phyloP scores from a whole-genome alignment of 169 alveolate species.

The Eimeria falciformis region DNA sequence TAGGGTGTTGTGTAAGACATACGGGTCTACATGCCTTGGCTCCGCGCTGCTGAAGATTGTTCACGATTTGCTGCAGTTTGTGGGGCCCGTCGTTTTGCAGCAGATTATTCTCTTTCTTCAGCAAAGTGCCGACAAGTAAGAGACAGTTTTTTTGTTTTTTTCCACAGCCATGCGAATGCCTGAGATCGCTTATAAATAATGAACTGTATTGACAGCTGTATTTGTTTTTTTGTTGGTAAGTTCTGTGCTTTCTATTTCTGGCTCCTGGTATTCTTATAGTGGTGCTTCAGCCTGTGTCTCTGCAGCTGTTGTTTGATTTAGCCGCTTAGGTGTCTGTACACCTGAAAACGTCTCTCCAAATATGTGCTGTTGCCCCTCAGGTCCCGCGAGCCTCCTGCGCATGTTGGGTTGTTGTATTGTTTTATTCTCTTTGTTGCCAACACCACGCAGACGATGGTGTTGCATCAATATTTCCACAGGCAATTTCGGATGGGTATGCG shows the following conservation, averaged over 20 bases:
- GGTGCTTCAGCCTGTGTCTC: too few relatives aligned
- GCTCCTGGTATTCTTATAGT: too few relatives aligned
- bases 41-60: background rate
- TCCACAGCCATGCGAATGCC: too few relatives aligned
- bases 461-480: conserved; percentile 68
- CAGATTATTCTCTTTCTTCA: conserved; percentile 1
- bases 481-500: conserved; percentile 37
- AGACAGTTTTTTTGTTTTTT: too few relatives aligned
- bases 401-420: background rate
- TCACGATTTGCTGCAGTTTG: background rate
- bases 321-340: background rate
- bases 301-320: background rate
- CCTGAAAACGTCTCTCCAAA: background rate
- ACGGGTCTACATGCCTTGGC: background rate
- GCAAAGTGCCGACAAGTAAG: background rate
- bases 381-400: background rate
- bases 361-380: background rate
- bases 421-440: background rate
- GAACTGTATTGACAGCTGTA: background rate
- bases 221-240: too few relatives aligned
- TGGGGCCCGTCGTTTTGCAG: conserved; percentile 22
- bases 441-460: conserved; percentile 24
- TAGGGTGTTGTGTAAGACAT: background rate
- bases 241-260: too few relatives aligned
- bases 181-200: background rate